phyloP scores from a whole-genome alignment of 2,329 filamentous ascomycete species.

The Nothophoma quercina region DNA sequence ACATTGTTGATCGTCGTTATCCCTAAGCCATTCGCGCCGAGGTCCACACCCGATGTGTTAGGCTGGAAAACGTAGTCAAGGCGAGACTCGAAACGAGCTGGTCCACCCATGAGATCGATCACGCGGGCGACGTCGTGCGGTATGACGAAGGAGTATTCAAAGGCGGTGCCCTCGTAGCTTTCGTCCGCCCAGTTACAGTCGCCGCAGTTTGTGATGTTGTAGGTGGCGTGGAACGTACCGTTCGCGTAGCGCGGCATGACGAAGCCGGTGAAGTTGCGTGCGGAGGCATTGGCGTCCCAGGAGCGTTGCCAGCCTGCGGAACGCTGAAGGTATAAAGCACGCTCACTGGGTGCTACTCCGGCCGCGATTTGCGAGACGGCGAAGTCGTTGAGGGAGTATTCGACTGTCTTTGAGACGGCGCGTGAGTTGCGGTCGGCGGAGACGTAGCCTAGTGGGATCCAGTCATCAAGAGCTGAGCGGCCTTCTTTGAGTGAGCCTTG shows the following conservation, averaged over 20 bases:
- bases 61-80: slow-evolving; percentile 54
- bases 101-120: slow-evolving; percentile 54
- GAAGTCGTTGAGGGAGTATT: slow-evolving; percentile 56
- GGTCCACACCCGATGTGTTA: slow-evolving; percentile 47
- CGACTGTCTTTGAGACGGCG: slow-evolving; percentile 52
- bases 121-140: slow-evolving; percentile 54
- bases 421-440: slow-evolving; percentile 50
- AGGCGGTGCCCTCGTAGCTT: slow-evolving; percentile 54
- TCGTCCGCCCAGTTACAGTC: slow-evolving; percentile 53
- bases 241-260: slow-evolving; percentile 48
- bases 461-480: slow-evolving; percentile 53
- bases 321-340: slow-evolving; percentile 49
- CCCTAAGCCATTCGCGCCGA: slow-evolving; percentile 46
- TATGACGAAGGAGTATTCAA: slow-evolving; percentile 55
- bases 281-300: slow-evolving; percentile 49
- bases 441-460: slow-evolving; percentile 54
- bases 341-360: slow-evolving; percentile 51
- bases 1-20: slow-evolving; percentile 49
- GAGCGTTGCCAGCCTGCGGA: slow-evolving; percentile 53
- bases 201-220: slow-evolving; percentile 54
- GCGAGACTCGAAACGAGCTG: slow-evolving; percentile 47
- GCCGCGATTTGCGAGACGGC: slow-evolving; percentile 52
- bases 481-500: slow-evolving; percentile 53
- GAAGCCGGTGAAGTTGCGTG: slow-evolving; percentile 49
- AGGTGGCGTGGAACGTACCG: slow-evolving; percentile 47